Conservation (phyloP, 345 rosid genomes). For the Lenwebbia sp. region DNA sequence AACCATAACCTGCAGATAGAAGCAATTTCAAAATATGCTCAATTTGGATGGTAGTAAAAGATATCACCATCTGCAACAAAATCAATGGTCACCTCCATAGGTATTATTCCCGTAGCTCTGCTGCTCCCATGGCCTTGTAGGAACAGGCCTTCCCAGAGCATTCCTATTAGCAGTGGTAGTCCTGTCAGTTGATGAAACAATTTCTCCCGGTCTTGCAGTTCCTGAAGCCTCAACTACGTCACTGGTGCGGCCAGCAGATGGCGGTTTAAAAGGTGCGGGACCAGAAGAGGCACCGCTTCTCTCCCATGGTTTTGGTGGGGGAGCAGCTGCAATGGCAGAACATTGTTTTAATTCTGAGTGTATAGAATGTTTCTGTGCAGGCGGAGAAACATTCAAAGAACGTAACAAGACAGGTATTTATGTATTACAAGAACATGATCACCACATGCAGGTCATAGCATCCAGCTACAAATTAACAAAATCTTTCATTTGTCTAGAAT, state of each 20-base stretch:
- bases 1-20: slow-evolving; percentile 44
- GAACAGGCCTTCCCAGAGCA: slow-evolving; percentile 64
- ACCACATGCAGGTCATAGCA: not conserved
- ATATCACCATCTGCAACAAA: not conserved
- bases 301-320: slow-evolving; percentile 86
- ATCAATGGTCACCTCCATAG: slow-evolving; percentile 35
- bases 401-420: not conserved
- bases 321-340: not conserved
- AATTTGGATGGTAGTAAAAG: not conserved
- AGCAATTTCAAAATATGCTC: not conserved
- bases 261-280: slow-evolving; percentile 85
- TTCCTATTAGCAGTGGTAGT: slow-evolving; percentile 33
- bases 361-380: not conserved
- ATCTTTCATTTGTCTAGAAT: not conserved
- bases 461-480: not conserved
- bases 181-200: slow-evolving; percentile 35
- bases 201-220: slow-evolving; percentile 81
- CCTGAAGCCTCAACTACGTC: slow-evolving; percentile 95
- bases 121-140: slow-evolving; percentile 88
- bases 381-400: not conserved
- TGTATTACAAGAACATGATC: not conserved
- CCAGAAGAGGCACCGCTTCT: slow-evolving; percentile 54
- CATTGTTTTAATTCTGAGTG: not conserved
- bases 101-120: slow-evolving; percentile 42
- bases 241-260: slow-evolving; percentile 78